A percentile compares a stretch with the other conserved stretches of the same genome.
phyloP scores from a whole-genome alignment of 306 rosid species.

The Macrotyloma uniflorum region DNA sequence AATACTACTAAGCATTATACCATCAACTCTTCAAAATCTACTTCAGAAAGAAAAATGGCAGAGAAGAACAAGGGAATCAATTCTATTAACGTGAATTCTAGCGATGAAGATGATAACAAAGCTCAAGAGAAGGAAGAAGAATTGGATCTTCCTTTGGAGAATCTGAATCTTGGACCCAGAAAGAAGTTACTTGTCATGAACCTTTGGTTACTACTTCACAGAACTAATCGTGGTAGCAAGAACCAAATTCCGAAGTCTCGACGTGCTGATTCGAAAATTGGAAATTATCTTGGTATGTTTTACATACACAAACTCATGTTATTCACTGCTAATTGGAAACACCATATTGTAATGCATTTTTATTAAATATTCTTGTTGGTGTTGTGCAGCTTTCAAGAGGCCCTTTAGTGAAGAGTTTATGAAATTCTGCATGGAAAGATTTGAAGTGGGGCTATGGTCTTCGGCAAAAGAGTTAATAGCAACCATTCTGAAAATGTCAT shows the following conservation, averaged over 20 bases:
- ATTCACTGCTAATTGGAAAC: background rate
- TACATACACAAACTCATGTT: too few relatives aligned
- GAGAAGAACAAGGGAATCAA: background rate
- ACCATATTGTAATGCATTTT: background rate
- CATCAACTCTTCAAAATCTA: background rate
- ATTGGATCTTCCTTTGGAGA: background rate
- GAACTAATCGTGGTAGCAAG: background rate
- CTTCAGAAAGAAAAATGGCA: background rate
- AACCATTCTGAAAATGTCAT: background rate
- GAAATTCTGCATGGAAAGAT: conserved; percentile 45
- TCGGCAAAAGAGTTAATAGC: conserved; percentile 31
- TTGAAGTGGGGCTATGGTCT: conserved; percentile 50
- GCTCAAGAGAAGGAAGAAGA: background rate
- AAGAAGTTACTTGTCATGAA: conserved; percentile 37
- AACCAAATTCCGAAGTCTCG: background rate
- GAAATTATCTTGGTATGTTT: conserved; percentile 1
- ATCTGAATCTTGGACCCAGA: conserved; percentile 2
- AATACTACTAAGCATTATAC: background rate
- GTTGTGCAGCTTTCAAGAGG: conserved; percentile 28
- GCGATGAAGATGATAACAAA: background rate
- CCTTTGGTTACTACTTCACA: conserved; percentile 17
- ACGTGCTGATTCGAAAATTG: background rate
- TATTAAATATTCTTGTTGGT: background rate
- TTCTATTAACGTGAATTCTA: background rate
- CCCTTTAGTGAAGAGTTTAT: conserved; percentile 39